Percentiles rank a stretch among this genome's conserved stretches.
These are phyloP conservation scores for Vachellia collinsii DNA, from an alignment of 306 rosid species.

Conservation along the genomic window DNA sequence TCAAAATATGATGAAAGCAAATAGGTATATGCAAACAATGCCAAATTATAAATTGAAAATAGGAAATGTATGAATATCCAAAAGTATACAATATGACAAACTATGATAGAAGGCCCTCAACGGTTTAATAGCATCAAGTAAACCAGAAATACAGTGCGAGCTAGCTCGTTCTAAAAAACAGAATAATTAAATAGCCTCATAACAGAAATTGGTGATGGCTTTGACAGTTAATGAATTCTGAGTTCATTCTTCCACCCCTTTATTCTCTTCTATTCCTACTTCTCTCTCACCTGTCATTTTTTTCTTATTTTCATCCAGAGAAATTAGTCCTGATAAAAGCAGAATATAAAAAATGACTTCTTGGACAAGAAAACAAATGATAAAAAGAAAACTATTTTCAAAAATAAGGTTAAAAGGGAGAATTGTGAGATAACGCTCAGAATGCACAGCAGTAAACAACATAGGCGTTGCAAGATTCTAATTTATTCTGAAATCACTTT, in stretches of 20 bases:
- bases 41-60: conserved; percentile 20
- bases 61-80: conserved; percentile 24
- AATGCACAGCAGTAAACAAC: conserved; percentile 1
- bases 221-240: conserved; percentile 9
- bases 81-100: background rate
- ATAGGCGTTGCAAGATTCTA: conserved; percentile 27
- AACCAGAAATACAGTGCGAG: background rate
- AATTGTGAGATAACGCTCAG: background rate
- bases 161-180: background rate
- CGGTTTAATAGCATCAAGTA: background rate
- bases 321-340: background rate
- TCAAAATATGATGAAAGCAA: conserved; percentile 30
- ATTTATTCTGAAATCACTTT: conserved; percentile 17
- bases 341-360: background rate
- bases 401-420: background rate
- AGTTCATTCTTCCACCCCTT: background rate
- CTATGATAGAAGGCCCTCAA: background rate
- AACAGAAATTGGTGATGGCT: background rate
- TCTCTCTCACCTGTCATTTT: background rate
- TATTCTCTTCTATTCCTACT: background rate
- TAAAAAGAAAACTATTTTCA: background rate
- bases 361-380: background rate
- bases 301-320: background rate
- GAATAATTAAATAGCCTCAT: background rate
- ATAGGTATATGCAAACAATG: conserved; percentile 23